phyloP scores from a whole-genome alignment of 2,329 filamentous ascomycete genomes.

The Paecilomyces dactylethromorphus region DNA sequence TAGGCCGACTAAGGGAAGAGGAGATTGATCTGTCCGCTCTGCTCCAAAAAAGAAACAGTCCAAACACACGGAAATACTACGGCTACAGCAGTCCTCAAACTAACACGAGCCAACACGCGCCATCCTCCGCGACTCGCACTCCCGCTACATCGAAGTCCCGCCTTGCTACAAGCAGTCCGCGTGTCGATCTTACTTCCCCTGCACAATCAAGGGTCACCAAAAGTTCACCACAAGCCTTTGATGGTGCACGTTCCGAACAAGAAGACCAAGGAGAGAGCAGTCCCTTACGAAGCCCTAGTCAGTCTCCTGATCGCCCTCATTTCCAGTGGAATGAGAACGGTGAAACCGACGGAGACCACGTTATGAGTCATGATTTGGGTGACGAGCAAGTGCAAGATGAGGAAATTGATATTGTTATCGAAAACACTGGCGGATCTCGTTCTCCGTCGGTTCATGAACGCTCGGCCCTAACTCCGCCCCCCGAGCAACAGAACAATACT shows the following conservation, averaged over 20 bases:
- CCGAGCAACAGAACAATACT: slow-evolving; percentile 4
- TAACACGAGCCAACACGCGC: slow-evolving; percentile 9
- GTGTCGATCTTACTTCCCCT: background rate
- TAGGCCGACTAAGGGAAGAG: slow-evolving; percentile 26
- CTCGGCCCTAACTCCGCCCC: background rate
- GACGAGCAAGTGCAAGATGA: background rate
- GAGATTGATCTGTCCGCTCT: slow-evolving; percentile 28
- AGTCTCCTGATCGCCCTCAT: background rate
- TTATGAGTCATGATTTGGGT: slow-evolving; percentile 3
- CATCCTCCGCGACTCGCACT: slow-evolving; percentile 1
- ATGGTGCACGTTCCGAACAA: slow-evolving; percentile 13
- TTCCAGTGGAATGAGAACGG: background rate
- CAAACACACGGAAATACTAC: slow-evolving; percentile 30
- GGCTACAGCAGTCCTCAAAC: slow-evolving; percentile 25
- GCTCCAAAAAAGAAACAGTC: slow-evolving; percentile 25
- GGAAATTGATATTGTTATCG: background rate
- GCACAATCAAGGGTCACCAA: slow-evolving; percentile 5
- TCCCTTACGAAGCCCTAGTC: background rate
- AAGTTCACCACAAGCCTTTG: slow-evolving; percentile 9
- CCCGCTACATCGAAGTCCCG: background rate
- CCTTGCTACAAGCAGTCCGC: background rate
- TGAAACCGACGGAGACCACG: background rate
- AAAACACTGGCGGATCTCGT: background rate
- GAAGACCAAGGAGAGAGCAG: slow-evolving; percentile 11
- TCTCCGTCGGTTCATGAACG: background rate